Evolutionary conservation across 2,329 filamentous ascomycete genomes (phyloP).

Genomic region (Piedraia hortae): DNA sequence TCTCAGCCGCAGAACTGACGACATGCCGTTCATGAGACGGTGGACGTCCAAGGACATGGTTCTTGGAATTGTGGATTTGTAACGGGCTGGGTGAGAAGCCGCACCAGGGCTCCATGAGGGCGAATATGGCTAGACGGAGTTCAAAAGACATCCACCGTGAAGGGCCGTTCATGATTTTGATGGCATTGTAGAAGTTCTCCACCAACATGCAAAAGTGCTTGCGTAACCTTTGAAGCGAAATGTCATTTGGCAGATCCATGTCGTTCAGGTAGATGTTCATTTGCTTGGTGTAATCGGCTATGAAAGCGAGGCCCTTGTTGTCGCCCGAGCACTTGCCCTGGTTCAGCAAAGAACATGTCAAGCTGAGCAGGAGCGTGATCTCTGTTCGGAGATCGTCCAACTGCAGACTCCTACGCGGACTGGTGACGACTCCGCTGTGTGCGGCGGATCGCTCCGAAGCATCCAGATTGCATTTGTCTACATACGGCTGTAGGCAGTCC

Average conservation of each 20-base stretch:
- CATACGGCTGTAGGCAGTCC: slow-evolving; percentile 68
- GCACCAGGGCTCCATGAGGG: slow-evolving; percentile 97
- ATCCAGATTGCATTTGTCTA: slow-evolving; percentile 66
- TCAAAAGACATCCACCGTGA: slow-evolving; percentile 95
- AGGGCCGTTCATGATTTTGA: slow-evolving; percentile 60
- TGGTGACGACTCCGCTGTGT: slow-evolving; percentile 59
- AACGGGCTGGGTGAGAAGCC: slow-evolving; percentile 79
- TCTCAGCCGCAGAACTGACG: slow-evolving; percentile 74
- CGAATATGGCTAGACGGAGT: slow-evolving; percentile 78
- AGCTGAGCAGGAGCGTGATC: slow-evolving; percentile 83
- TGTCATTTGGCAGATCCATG: slow-evolving; percentile 76
- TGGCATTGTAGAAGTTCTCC: slow-evolving; percentile 76
- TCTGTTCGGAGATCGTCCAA: slow-evolving; percentile 77
- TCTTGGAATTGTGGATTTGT: slow-evolving; percentile 44
- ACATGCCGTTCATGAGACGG: no score
- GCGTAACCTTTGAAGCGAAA: slow-evolving; percentile 73
- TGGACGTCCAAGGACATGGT: no score
- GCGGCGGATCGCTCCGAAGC: slow-evolving; percentile 47
- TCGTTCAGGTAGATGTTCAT: slow-evolving; percentile 87
- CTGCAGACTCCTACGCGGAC: slow-evolving; percentile 47
- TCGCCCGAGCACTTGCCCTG: slow-evolving; percentile 54
- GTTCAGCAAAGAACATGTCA: slow-evolving; percentile 72
- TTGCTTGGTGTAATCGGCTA: slow-evolving; percentile 74
- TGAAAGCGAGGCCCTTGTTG: slow-evolving; percentile 57
- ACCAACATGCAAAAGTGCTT: slow-evolving; percentile 85